Base-by-base conservation (phyloP, 2,329 filamentous ascomycete species). In the Colletotrichum brevisporum region DNA sequence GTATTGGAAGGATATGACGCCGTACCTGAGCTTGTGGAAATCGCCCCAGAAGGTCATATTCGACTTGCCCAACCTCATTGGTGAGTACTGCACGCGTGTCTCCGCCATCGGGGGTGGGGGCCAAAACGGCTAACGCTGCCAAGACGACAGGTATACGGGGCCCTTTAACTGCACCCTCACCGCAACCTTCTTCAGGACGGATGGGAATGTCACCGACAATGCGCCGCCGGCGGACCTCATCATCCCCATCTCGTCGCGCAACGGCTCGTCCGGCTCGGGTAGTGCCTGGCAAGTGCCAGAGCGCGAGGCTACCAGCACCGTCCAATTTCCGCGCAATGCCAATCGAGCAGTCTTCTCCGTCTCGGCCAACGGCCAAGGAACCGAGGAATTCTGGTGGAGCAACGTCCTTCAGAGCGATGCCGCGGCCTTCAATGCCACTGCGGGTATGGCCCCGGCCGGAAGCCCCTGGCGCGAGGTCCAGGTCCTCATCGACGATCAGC, bases 371-470 rank as follows among this genome's bases (percentile, higher is more conserved):
- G 94, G 92, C 0, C 94, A 96, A 77, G 86, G 86, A 0, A 81
- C 85, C 16, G 94, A 96, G 80, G 94, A 97, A 77, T 95, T 95
- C 75, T 97, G 94, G 93, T 96, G 92, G 90, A 88, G 86, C 66
- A 95, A 95, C 75, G 90, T 94, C 1, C 86, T 92, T 2, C 85
- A 90, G 51, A 88, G 87, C 10, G 86, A 90, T 71, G 83, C 83
- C 4, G 71, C 85, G 43, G 85, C 86, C 4, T 95, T 95, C 75
- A 82, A 85, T 5, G 78, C 80, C 6, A 85, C 83, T 2, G 85
- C 86, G 4, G 89, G 88, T 13, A 79, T 81, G 2, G 83, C 94
- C 0, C 88, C 89, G 26, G 93, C 92, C 0, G 89, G 89, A 73
- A 91, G 91, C 5, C 89, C 92, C 1, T 95, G 93, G 77, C 89